phyloP scores from a whole-genome alignment of 345 rosid genomes.

The Brassica juncea region DNA sequence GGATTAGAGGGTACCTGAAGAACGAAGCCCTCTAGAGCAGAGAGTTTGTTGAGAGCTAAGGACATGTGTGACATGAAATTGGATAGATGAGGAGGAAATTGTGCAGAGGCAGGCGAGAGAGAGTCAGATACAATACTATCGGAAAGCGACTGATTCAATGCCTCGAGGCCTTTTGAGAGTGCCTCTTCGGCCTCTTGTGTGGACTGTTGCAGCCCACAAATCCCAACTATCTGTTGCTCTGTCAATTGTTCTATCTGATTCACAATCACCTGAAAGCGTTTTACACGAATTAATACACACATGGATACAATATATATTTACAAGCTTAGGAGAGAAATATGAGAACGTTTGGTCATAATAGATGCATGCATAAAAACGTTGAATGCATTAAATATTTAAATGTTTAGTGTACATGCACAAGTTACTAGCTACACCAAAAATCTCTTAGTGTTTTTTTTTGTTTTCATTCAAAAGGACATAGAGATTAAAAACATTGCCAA shows the following conservation, averaged over 20 bases:
- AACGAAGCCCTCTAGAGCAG: conserved; percentile 81
- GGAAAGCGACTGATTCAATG: conserved; percentile 77
- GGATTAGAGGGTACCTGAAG: conserved; percentile 64
- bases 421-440: conserved; percentile 35
- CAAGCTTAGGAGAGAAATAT: not conserved
- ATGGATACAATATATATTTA: not conserved
- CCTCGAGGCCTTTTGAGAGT: conserved; percentile 83
- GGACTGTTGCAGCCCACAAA: conserved; percentile 86
- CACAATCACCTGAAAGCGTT: conserved; percentile 52
- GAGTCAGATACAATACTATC: conserved; percentile 88
- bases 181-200: conserved; percentile 94
- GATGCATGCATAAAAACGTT: conserved; percentile 28
- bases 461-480: conserved; percentile 4
- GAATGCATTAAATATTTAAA: conserved; percentile 23
- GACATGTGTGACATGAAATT: conserved; percentile 99
- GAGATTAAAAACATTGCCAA: conserved; percentile 14
- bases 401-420: conserved; percentile 32
- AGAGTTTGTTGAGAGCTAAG: conserved; percentile 90
- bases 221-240: conserved; percentile 87
- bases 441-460: conserved; percentile 27
- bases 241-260: conserved; percentile 80
- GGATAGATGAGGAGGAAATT: conserved; percentile 78
- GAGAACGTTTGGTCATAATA: not conserved
- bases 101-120: conserved; percentile 58
- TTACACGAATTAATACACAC: not conserved